Evolutionary conservation across 2,329 filamentous ascomycete genomes (phyloP).

Genomic region (Fusarium sp.): DNA sequence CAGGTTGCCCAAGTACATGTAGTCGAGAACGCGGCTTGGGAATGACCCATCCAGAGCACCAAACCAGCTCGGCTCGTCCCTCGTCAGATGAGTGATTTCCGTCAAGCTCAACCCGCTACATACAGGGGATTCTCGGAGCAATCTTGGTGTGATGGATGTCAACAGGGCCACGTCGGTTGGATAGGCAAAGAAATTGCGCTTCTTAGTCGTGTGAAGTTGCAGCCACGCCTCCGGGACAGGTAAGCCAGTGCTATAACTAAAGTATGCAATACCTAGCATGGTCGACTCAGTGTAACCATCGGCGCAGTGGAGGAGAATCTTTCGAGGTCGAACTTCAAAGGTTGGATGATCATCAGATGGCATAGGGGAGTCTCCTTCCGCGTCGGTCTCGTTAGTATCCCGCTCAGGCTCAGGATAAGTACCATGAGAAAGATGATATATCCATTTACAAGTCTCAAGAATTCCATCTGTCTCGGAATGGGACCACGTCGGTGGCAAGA

Average conservation of each 20-base stretch:
- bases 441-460: conserved; percentile 87
- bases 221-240: conserved; percentile 88
- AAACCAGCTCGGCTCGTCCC: conserved; percentile 79
- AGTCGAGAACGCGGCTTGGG: conserved; percentile 85
- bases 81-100: conserved; percentile 61
- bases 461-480: conserved; percentile 84
- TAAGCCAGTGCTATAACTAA: conserved; percentile 86
- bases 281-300: conserved; percentile 97
- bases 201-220: conserved; percentile 77
- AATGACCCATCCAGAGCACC: conserved; percentile 85
- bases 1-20: conserved; percentile 96
- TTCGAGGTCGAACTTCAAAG: conserved; percentile 57
- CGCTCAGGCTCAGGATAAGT: conserved; percentile 53
- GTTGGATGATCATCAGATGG: conserved; percentile 26
- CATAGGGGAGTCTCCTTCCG: conserved; percentile 45
- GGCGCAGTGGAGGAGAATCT: conserved; percentile 88
- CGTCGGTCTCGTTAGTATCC: conserved; percentile 36
- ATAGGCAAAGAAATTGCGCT: conserved; percentile 96
- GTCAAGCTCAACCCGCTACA: conserved; percentile 57
- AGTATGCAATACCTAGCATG: conserved; percentile 87
- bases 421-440: conserved; percentile 81
- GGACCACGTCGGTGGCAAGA: conserved; percentile 83
- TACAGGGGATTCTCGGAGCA: conserved; percentile 74
- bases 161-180: conserved; percentile 86
- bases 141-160: conserved; percentile 75